Percentiles rank a stretch among this genome's conserved stretches.
These are phyloP conservation scores for Lachnellula suecica DNA, from an alignment of 2,329 filamentous ascomycete genomes.

Conservation along the genomic window DNA sequence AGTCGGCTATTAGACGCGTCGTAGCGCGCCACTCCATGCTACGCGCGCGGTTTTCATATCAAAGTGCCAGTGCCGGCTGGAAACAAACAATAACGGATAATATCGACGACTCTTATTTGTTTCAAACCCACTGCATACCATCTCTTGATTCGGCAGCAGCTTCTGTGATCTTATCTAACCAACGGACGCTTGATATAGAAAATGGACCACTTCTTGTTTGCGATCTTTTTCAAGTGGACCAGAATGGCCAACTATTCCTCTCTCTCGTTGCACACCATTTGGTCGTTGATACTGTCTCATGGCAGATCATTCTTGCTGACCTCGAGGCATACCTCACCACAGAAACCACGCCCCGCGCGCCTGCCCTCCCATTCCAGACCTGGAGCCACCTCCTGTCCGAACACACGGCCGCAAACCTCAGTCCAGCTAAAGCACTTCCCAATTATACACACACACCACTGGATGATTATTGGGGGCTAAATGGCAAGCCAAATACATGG, in stretches of 20 bases:
- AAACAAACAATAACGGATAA: conserved; percentile 30
- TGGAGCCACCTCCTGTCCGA: conserved; percentile 35
- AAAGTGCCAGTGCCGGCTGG: conserved; percentile 25
- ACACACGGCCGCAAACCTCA: conserved; percentile 27
- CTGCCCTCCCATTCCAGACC: conserved; percentile 34
- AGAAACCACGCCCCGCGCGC: conserved; percentile 33
- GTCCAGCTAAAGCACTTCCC: conserved; percentile 6
- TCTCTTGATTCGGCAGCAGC: neutral
- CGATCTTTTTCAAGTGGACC: conserved; percentile 1
- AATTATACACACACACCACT: neutral
- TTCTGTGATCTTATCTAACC: neutral
- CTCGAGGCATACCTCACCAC: conserved; percentile 27
- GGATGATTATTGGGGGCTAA: conserved; percentile 23
- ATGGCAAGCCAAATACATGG: conserved; percentile 17
- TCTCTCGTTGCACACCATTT: conserved; percentile 20
- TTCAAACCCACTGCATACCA: neutral
- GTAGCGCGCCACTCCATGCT: conserved; percentile 38
- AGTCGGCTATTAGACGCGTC: conserved; percentile 29
- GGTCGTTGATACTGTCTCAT: conserved; percentile 36
- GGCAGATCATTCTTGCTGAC: conserved; percentile 36
- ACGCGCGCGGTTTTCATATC: conserved; percentile 34
- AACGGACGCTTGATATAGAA: neutral
- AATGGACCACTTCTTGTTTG: conserved; percentile 3
- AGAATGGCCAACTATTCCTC: conserved; percentile 1
- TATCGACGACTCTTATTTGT: neutral